A percentile compares a stretch with the other conserved stretches of the same genome.
Conservation (phyloP, 176 grass and related monocot species). For the Alopecurus myosuroides region DNA sequence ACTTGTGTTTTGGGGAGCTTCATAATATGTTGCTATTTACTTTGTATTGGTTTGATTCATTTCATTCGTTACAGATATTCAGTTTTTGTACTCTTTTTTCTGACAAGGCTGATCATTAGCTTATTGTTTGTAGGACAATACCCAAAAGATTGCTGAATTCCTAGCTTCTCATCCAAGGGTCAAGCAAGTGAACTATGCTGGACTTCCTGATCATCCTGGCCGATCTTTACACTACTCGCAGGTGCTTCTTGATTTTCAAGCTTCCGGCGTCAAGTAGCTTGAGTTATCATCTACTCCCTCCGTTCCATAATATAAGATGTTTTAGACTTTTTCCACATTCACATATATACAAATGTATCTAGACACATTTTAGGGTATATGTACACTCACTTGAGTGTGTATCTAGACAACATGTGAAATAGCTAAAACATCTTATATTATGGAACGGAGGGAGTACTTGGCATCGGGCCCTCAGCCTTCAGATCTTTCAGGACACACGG, state of each 20-base stretch:
- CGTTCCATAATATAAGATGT: too few relatives aligned
- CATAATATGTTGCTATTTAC: neutral
- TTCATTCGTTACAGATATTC: neutral
- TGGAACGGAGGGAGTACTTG: neutral
- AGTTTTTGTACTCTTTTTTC: neutral
- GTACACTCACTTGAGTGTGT: too few relatives aligned
- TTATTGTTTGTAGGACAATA: conserved; percentile 65
- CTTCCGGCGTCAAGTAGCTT: neutral
- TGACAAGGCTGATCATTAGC: neutral
- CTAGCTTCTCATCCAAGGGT: conserved; percentile 81
- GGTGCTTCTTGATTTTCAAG: conserved; percentile 17
- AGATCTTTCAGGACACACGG: neutral
- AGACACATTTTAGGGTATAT: too few relatives aligned
- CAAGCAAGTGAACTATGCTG: conserved; percentile 85
- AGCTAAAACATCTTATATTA: too few relatives aligned
- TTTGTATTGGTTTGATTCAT: neutral
- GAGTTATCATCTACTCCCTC: neutral
- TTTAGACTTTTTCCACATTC: too few relatives aligned
- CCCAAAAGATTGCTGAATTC: conserved; percentile 97
- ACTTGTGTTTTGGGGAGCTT: neutral
- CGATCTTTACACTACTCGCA: conserved; percentile 84
- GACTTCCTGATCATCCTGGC: conserved; percentile 78
- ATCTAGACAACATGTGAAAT: too few relatives aligned
- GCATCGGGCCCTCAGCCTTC: neutral
- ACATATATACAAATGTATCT: too few relatives aligned